Evolutionary conservation across 2,329 filamentous ascomycete species (phyloP).

Genomic region (Lithohypha guttulata): DNA sequence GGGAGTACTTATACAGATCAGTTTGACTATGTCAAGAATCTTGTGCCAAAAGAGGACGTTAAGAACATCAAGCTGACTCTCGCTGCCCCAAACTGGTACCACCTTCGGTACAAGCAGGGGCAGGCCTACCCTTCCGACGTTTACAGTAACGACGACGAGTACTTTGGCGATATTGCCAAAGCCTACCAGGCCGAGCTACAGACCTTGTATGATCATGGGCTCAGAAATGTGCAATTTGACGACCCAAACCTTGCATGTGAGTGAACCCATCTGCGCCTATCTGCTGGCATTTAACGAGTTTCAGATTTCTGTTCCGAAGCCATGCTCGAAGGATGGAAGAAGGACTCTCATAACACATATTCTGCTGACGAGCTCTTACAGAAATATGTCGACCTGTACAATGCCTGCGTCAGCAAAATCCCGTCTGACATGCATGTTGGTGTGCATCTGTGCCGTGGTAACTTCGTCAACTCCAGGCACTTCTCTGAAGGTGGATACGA

Average conservation of each 20-base stretch:
- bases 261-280: conserved; percentile 26
- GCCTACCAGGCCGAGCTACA: too few relatives aligned
- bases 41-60: too few relatives aligned
- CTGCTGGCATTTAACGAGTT: conserved; percentile 13
- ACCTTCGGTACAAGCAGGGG: too few relatives aligned
- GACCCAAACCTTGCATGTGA: conserved; percentile 51
- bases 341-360: conserved; percentile 54
- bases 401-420: conserved; percentile 50
- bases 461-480: conserved; percentile 50
- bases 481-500: conserved; percentile 55
- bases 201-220: conserved; percentile 47
- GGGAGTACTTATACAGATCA: too few relatives aligned
- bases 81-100: too few relatives aligned
- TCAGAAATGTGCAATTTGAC: conserved; percentile 51
- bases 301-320: conserved; percentile 56
- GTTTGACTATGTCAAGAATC: too few relatives aligned
- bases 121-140: too few relatives aligned
- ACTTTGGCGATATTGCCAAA: too few relatives aligned
- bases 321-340: conserved; percentile 55
- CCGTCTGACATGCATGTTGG: conserved; percentile 59
- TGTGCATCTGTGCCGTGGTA: conserved; percentile 56
- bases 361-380: conserved; percentile 58
- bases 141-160: too few relatives aligned
- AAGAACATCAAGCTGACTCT: too few relatives aligned
- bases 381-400: conserved; percentile 61